Evolutionary conservation across 768 basidiomycete species (phyloP).

Genomic region (Amanita molliuscula): DNA sequence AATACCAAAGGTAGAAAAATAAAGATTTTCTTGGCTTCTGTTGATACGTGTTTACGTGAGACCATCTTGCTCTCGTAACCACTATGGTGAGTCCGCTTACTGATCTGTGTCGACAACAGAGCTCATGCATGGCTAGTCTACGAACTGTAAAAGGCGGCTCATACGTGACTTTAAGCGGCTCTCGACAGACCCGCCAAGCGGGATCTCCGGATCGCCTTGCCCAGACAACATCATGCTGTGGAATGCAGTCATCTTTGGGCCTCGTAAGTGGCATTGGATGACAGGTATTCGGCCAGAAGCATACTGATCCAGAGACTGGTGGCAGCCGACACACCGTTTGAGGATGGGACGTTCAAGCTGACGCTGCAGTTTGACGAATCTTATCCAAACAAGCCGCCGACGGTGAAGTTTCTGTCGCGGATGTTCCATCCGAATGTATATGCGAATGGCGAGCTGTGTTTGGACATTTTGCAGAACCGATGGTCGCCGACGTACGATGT

Average conservation of each 20-base stretch:
- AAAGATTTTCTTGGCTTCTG: not conserved
- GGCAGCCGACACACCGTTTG: constrained; percentile 94
- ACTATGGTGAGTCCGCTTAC: constrained; percentile 2
- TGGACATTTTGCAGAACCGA: constrained; percentile 97
- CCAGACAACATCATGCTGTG: constrained; percentile 99
- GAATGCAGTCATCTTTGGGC: constrained; percentile 99
- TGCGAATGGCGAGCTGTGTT: constrained; percentile 94
- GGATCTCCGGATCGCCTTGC: constrained; percentile 94
- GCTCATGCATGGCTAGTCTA: constrained; percentile 48
- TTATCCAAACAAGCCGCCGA: constrained; percentile 97
- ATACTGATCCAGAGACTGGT: not conserved
- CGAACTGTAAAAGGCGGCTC: constrained; percentile 87
- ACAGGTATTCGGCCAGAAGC: not conserved
- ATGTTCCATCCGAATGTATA: constrained; percentile 99
- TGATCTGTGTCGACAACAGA: not conserved
- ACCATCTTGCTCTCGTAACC: not conserved
- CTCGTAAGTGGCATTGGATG: constrained; percentile 49
- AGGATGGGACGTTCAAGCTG: constrained; percentile 98
- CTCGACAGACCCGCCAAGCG: constrained; percentile 89
- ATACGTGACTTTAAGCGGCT: constrained; percentile 97
- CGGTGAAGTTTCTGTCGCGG: constrained; percentile 90
- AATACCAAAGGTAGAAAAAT: not conserved
- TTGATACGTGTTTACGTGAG: not conserved
- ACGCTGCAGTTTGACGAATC: constrained; percentile 93
- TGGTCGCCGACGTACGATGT: constrained; percentile 99